Percentiles rank a stretch among this genome's conserved stretches.
Evolutionary conservation across 805 yeast genomes (phyloP).

Genomic region (Ogataea glucozyma): DNA sequence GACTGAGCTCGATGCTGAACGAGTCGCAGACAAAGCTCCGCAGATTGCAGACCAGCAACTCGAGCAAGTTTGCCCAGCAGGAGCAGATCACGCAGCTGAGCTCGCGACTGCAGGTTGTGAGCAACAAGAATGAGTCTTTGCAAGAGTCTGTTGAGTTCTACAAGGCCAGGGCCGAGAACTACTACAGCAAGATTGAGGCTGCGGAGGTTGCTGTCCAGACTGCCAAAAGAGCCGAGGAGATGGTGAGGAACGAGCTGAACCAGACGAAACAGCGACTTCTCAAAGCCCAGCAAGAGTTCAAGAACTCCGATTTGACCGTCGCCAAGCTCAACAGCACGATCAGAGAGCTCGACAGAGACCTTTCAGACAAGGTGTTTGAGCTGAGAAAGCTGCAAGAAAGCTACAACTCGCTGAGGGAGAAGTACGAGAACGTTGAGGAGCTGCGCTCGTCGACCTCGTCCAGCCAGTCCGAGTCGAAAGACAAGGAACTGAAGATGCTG

Average conservation of each 20-base stretch:
- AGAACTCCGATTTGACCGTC: conserved; percentile 52
- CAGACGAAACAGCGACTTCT: conserved; percentile 51
- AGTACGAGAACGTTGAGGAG: conserved; percentile 45
- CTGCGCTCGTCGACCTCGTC: conserved; percentile 36
- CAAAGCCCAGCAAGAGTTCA: conserved; percentile 52
- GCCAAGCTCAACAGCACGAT: conserved; percentile 53
- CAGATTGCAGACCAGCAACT: conserved; percentile 31
- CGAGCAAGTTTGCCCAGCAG: conserved; percentile 34
- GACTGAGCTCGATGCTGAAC: conserved; percentile 37
- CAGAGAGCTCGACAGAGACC: conserved; percentile 51
- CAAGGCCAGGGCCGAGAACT: conserved; percentile 71
- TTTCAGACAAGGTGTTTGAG: conserved; percentile 60
- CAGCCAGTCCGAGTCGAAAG: conserved; percentile 33
- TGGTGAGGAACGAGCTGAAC: conserved; percentile 50
- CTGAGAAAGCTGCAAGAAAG: conserved; percentile 49
- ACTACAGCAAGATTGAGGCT: conserved; percentile 68
- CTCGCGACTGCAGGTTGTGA: conserved; percentile 57
- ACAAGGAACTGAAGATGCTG: conserved; percentile 53
- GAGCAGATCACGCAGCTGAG: conserved; percentile 47
- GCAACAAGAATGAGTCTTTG: conserved; percentile 57
- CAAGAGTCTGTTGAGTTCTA: conserved; percentile 58
- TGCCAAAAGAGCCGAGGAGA: conserved; percentile 61
- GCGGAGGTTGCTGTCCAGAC: conserved; percentile 73
- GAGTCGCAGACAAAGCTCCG: conserved; percentile 37
- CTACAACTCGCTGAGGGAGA: conserved; percentile 52